Conservation (phyloP, 1,139 yeast species). For the Suhomyces atakaporum region DNA sequence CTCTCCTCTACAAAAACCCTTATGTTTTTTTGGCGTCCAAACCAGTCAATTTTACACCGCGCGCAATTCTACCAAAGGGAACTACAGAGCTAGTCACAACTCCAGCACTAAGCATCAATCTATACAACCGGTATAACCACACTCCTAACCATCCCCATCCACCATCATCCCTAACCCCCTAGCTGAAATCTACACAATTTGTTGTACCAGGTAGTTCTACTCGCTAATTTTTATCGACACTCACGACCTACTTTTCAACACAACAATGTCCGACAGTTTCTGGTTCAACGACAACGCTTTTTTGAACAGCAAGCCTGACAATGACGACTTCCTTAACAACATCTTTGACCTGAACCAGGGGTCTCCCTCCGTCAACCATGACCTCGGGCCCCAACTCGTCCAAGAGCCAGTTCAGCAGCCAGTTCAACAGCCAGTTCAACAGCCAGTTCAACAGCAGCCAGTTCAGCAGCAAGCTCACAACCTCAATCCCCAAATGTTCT, state of each 20-base stretch:
- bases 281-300: slow-evolving; percentile 49
- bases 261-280: slow-evolving; percentile 40
- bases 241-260: background rate
- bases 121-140: too few relatives aligned
- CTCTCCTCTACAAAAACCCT: too few relatives aligned
- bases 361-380: slow-evolving; percentile 14
- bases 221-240: background rate
- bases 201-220: too few relatives aligned
- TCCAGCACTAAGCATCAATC: too few relatives aligned
- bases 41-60: too few relatives aligned
- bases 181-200: too few relatives aligned
- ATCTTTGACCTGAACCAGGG: slow-evolving; percentile 31
- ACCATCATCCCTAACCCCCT: too few relatives aligned
- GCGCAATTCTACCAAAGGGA: too few relatives aligned
- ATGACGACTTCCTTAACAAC: slow-evolving; percentile 40
- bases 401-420: slow-evolving; percentile 11
- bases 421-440: too few relatives aligned
- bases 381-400: slow-evolving; percentile 18
- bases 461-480: slow-evolving; percentile 9
- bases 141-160: too few relatives aligned
- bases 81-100: too few relatives aligned
- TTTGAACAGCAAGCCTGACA: slow-evolving; percentile 20
- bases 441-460: slow-evolving; percentile 7
- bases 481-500: slow-evolving; percentile 31
- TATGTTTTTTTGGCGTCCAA: too few relatives aligned